These are phyloP conservation scores for Tubosaeta sp. DNA, from an alignment of 768 basidiomycete species.

Conservation along the genomic window DNA sequence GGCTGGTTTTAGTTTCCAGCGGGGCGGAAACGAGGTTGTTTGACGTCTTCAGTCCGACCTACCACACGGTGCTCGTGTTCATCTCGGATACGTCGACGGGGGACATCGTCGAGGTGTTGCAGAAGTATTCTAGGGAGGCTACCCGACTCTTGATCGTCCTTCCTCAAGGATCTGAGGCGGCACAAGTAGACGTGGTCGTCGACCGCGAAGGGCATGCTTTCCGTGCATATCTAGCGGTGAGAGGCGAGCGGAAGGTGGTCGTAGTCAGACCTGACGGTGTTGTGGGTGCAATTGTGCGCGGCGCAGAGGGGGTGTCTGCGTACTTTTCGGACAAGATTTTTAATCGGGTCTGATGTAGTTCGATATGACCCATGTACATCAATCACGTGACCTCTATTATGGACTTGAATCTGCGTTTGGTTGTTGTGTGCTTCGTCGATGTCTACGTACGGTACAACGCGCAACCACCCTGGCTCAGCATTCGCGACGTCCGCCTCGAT, in stretches of 20 bases:
- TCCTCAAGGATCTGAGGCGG: conserved; percentile 6
- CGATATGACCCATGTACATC: too few relatives aligned
- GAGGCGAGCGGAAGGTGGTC: conserved; percentile 30
- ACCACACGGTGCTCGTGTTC: conserved; percentile 29
- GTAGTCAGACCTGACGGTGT: conserved; percentile 45
- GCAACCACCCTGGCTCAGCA: conserved; percentile 44
- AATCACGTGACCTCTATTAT: conserved; percentile 12
- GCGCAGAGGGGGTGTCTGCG: conserved; percentile 9
- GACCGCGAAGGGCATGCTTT: conserved; percentile 39
- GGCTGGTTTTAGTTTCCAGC: neutral
- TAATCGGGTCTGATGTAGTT: neutral
- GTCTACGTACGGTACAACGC: conserved; percentile 51
- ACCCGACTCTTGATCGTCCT: conserved; percentile 14
- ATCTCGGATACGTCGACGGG: neutral
- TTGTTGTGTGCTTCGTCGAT: conserved; percentile 26
- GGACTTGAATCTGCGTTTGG: neutral
- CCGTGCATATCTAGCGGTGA: conserved; percentile 32
- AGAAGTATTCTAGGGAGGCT: conserved; percentile 3
- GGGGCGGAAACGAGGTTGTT: conserved; percentile 1
- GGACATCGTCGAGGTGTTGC: conserved; percentile 8
- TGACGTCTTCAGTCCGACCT: conserved; percentile 1
- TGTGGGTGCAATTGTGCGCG: conserved; percentile 32
- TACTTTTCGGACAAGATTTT: conserved; percentile 21
- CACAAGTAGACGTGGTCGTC: conserved; percentile 31
- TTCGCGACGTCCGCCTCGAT: conserved; percentile 58